Conservation (phyloP, 306 rosid species). For the Abrus pulchellus region DNA sequence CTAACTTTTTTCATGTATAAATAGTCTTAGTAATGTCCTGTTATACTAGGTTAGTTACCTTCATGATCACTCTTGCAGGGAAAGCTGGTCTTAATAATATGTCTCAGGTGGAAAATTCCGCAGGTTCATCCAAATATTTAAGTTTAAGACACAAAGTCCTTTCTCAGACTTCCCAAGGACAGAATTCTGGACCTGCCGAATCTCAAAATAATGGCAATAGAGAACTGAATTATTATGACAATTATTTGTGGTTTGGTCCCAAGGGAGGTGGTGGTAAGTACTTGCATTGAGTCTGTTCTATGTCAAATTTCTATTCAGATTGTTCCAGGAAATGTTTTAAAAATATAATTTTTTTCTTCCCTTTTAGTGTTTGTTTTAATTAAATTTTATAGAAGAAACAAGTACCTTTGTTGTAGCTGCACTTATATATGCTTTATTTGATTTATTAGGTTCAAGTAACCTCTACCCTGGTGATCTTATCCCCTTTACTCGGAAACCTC, state of each 20-base stretch:
- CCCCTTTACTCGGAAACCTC: constrained; percentile 96
- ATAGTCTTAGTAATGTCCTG: constrained; percentile 34
- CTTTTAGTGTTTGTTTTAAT: constrained; percentile 32
- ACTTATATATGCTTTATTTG: constrained; percentile 47
- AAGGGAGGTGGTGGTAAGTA: constrained; percentile 84
- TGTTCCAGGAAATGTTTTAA: constrained; percentile 18
- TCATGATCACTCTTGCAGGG: constrained; percentile 68
- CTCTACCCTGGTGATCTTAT: constrained; percentile 95
- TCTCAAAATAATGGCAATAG: constrained; percentile 70
- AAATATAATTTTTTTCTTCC: constrained; percentile 11
- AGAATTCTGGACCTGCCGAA: constrained; percentile 60
- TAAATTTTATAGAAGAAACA: constrained; percentile 27
- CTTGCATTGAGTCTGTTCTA: constrained; percentile 41
- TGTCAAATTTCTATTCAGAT: constrained; percentile 39
- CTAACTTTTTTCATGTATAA: constrained; percentile 24
- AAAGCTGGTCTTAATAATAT: constrained; percentile 64
- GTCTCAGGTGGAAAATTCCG: constrained; percentile 61
- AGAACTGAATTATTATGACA: constrained; percentile 68
- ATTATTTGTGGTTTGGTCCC: constrained; percentile 89
- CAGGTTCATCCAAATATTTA: constrained; percentile 69
- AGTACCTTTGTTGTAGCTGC: constrained; percentile 37
- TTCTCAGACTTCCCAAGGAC: constrained; percentile 66
- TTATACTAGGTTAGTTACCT: constrained; percentile 55
- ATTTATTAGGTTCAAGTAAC: constrained; percentile 76
- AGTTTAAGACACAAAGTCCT: constrained; percentile 64